Percentiles rank a stretch among this genome's conserved stretches.
Conservation (phyloP, 2,329 filamentous ascomycete genomes). For the Nemania sp. region DNA sequence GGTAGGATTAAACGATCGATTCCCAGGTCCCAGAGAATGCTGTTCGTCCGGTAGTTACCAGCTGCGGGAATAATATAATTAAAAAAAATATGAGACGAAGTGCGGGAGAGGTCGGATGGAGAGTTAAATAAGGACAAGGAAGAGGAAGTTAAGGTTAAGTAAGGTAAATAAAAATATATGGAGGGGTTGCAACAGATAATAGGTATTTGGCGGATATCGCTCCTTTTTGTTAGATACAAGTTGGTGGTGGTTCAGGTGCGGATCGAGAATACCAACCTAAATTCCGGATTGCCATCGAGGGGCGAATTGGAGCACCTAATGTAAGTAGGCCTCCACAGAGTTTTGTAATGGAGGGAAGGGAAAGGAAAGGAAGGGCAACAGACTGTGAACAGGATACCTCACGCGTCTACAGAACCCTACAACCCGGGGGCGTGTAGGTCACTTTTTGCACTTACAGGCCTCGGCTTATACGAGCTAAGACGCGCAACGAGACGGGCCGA, state of each 20-base stretch:
- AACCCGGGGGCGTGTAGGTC: slow-evolving; percentile 19
- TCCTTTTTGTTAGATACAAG: slow-evolving; percentile 30
- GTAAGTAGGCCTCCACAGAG: slow-evolving; percentile 34
- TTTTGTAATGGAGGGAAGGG: slow-evolving; percentile 29
- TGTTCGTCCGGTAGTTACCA: neutral
- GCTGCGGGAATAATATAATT: neutral
- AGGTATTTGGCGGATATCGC: slow-evolving; percentile 26
- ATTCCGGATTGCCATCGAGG: slow-evolving; percentile 27
- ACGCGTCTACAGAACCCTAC: slow-evolving; percentile 19
- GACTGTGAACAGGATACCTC: slow-evolving; percentile 19
- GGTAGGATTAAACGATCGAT: neutral
- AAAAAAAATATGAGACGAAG: neutral
- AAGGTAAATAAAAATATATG: slow-evolving; percentile 3
- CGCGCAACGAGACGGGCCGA: slow-evolving; percentile 41
- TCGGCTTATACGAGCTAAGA: slow-evolving; percentile 39
- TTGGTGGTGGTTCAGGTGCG: slow-evolving; percentile 21
- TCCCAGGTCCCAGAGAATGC: neutral
- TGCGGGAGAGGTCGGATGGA: neutral
- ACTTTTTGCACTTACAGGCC: slow-evolving; percentile 32
- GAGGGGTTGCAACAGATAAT: slow-evolving; percentile 9
- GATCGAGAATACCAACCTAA: slow-evolving; percentile 21
- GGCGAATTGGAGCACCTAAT: slow-evolving; percentile 34
- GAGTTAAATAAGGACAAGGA: slow-evolving; percentile 14
- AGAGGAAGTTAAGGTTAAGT: neutral
- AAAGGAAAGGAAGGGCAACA: slow-evolving; percentile 10